Conservation (phyloP, 2,329 filamentous ascomycete species). For the Cercospora janseana region DNA sequence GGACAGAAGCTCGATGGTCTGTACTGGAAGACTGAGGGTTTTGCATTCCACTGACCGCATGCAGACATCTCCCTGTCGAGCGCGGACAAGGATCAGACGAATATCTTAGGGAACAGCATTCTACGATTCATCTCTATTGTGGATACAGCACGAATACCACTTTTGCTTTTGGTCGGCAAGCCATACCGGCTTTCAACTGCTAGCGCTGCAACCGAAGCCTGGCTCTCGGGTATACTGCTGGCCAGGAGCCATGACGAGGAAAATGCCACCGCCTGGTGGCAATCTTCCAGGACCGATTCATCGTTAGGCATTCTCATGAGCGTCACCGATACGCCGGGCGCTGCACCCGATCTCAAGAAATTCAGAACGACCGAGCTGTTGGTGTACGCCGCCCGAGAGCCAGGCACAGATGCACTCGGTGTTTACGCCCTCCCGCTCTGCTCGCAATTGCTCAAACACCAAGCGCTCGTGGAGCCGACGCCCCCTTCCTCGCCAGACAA, state of each 20-base stretch:
- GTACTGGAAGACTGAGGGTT: too few species aligned
- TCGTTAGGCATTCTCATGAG: slow-evolving; percentile 24
- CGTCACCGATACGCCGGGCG: slow-evolving; percentile 1
- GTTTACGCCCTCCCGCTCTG: slow-evolving; percentile 46
- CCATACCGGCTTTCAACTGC: slow-evolving; percentile 14
- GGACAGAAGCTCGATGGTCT: slow-evolving; percentile 14
- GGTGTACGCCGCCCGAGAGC: slow-evolving; percentile 44
- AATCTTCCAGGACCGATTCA: slow-evolving; percentile 22
- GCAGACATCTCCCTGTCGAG: slow-evolving; percentile 15
- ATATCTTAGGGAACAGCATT: slow-evolving; percentile 13
- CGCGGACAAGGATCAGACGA: not conserved
- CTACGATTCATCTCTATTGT: slow-evolving; percentile 25
- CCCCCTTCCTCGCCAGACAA: slow-evolving; percentile 31
- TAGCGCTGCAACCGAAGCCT: slow-evolving; percentile 21
- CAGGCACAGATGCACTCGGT: slow-evolving; percentile 1
- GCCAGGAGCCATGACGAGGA: slow-evolving; percentile 3
- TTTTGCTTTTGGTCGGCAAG: slow-evolving; percentile 18
- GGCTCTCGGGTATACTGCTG: slow-evolving; percentile 25
- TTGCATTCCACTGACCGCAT: not conserved
- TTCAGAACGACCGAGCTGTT: slow-evolving; percentile 39
- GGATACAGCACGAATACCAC: slow-evolving; percentile 22
- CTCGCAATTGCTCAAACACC: slow-evolving; percentile 40
- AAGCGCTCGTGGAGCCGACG: slow-evolving; percentile 18
- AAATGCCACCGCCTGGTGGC: slow-evolving; percentile 23
- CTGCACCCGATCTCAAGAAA: not conserved